Base-by-base conservation (phyloP, 2,329 filamentous ascomycete genomes). In the Pestalotiopsis sp. region DNA sequence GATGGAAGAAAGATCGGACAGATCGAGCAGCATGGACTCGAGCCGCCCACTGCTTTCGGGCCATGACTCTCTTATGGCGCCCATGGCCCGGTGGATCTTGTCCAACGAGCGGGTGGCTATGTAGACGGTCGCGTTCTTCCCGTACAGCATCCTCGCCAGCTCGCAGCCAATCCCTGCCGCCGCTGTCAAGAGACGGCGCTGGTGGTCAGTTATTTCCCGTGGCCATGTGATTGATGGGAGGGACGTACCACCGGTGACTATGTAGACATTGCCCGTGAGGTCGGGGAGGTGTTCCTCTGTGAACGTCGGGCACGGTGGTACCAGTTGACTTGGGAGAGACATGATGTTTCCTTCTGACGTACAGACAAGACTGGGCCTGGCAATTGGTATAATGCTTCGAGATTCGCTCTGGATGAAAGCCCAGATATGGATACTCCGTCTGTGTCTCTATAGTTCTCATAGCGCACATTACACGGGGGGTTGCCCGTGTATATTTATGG, bases 1-100 rank as follows among this genome's bases (percentile, higher is more conserved):
- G 63, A 71, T 62, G 13, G 70, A 73, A 23, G 59, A 61, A 20
- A 76, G 57, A 52, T 77, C 74, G 49, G 71, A 62, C 20, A 77
- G 70, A 45, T 77, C 75, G 9, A 75, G 70, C 0, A 80, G 0
- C 12, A 67, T 31, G n/a, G 11, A 31, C 12, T 49, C 23, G 7
- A 62, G 39, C 38, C 36, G 17, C 17, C 66, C 66, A 39, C 14
- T 38, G 20, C 56, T 62, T n/a, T 41, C 23, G 12, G 66, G 66
- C 12, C 14, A 27, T 11, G 66, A 36, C 31, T 14, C 27, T 56
- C 41, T 61, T 13, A 62, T 67, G 38, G 6, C 17, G n/a, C 25
- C 38, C 11, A 67, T 61, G 12, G 66, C 66, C 12, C 13, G n/a
- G 3, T 31, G n/a, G 36, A 38, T 67, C 58, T 67, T 67, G 20